phyloP scores from a whole-genome alignment of 2,329 filamentous ascomycete species.

The Colletotrichum sp. region DNA sequence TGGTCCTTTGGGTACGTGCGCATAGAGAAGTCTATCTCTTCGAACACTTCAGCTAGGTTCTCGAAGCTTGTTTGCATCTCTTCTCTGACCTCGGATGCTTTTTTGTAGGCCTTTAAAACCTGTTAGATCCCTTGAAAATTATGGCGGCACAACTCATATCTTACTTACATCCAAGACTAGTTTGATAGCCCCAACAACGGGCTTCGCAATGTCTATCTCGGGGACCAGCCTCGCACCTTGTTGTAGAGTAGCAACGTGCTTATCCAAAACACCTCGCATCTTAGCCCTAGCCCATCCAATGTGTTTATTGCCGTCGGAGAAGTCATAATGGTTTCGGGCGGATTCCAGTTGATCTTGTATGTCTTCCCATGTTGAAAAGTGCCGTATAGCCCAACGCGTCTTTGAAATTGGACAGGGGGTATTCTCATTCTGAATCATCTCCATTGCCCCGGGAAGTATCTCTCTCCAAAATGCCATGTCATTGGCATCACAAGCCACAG shows the following conservation, averaged over 20 bases:
- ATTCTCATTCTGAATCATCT: rapidly evolving
- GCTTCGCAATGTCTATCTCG: neutral
- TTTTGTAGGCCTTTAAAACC: neutral
- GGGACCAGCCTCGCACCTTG: neutral
- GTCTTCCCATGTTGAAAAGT: neutral
- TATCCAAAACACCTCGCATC: neutral
- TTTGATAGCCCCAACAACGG: neutral
- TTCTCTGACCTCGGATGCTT: neutral
- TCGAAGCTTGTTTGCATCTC: neutral
- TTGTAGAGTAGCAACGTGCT: neutral
- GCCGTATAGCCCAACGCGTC: rapidly evolving
- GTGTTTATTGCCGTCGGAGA: neutral
- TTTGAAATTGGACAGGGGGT: rapidly evolving
- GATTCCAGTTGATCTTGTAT: neutral
- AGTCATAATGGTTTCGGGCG: neutral
- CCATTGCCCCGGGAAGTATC: too few relatives aligned
- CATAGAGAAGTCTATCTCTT: neutral
- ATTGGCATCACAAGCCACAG: too few relatives aligned
- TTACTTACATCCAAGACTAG: neutral
- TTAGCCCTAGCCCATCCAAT: neutral
- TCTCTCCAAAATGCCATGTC: too few relatives aligned
- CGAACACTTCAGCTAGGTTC: neutral
- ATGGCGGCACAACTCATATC: neutral
- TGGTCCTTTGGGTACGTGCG: neutral
- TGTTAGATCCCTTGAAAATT: too few relatives aligned